Evolutionary conservation across 2,329 filamentous ascomycete species (phyloP), one percentile per base, ranked within the genome.

Genomic region (Zarea fungicola): DNA sequence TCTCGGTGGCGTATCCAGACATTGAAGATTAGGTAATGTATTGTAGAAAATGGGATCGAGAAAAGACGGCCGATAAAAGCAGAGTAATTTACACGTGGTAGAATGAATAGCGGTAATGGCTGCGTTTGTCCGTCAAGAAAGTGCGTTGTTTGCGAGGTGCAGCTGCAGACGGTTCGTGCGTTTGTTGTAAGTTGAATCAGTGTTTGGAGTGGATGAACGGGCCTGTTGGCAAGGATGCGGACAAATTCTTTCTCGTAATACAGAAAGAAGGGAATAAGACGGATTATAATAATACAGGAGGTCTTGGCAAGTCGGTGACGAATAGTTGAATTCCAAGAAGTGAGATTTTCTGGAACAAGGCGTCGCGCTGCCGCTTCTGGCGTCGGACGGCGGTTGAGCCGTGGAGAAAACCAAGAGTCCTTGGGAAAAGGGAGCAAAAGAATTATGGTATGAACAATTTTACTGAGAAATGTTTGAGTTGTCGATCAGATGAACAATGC

Each of bases 281-380:
- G 28, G 39, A 25, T 42, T 31, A 42, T 29, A 42, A 36, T 22
- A 35, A 25, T 34, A 3, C 23, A 28, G 5, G 22, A 8, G 5
- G 10, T 14, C 21, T 3, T 14, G 22, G 21, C 16, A 34, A 35
- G 42, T 35, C 29, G 42, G 18, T 36, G 41, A 43, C 29, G 42
- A 44, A 21, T 8, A 19, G 35, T 32, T 40, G 44, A 41, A 47
- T 47, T 47, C 44, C 44, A 47, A n/a, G 16, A 8, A 26, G 36
- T 47, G 44, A 47, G 44, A 47, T 47, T 4, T 32, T 47, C 28
- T 47, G 44, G 44, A 41, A 47, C 44, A 47, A 47, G 44, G 34
- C 35, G 16, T 6, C 39, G 19, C 25, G 22, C 16, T 36, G 29
- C 7, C 26, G n/a, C n/a, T n/a, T n/a, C n/a, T n/a, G n/a, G 26